Percentiles rank a stretch among this genome's conserved stretches.
Conservation (phyloP, 2,329 filamentous ascomycete species). For the Huntiella decipiens region DNA sequence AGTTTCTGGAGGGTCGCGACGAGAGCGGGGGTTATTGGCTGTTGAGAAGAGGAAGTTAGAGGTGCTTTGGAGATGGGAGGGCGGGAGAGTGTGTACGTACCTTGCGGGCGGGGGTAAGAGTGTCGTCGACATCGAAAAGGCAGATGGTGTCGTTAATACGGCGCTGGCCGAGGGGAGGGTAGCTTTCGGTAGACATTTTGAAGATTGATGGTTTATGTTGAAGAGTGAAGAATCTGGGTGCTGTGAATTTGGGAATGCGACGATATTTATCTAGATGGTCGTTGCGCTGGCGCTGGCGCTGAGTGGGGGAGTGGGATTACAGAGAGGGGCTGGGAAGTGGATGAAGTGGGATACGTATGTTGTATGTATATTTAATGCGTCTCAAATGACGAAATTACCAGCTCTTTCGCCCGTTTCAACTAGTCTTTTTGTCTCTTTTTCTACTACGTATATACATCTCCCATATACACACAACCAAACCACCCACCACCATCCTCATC, state of each 20-base stretch:
- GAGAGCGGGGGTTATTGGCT: slow-evolving; percentile 64
- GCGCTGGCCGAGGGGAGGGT: slow-evolving; percentile 63
- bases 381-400: background rate
- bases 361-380: background rate
- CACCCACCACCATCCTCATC: too few species aligned
- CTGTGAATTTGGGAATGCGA: background rate
- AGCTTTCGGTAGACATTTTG: slow-evolving; percentile 26
- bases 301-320: background rate
- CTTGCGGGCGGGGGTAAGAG: slow-evolving; percentile 63
- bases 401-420: too few species aligned
- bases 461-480: too few species aligned
- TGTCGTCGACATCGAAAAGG: slow-evolving; percentile 93
- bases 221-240: background rate
- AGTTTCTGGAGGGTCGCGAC: slow-evolving; percentile 60
- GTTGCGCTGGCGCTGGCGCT: background rate
- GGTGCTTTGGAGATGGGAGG: background rate
- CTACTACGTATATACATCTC: too few species aligned
- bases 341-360: too few species aligned
- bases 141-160: slow-evolving; percentile 83
- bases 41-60: slow-evolving; percentile 3
- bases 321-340: too few species aligned
- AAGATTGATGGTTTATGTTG: slow-evolving; percentile 1
- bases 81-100: slow-evolving; percentile 28
- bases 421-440: too few species aligned
- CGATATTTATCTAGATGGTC: background rate